Conservation (phyloP, 148 eudicot species). For the Arbutus unedo region DNA sequence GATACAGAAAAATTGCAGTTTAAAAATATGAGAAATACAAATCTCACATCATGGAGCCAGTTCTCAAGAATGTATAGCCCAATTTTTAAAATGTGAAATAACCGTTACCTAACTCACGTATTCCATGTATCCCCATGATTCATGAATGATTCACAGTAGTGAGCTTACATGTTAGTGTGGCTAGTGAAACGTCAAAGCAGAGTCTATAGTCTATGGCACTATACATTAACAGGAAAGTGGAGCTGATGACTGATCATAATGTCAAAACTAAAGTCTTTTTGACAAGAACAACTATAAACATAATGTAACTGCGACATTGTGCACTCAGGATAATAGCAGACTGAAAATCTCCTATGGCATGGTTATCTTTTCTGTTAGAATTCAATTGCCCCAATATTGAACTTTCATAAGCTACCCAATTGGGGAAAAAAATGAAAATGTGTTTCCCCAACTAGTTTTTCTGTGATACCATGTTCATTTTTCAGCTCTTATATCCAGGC, state of each 20-base stretch:
- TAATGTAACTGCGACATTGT: background rate
- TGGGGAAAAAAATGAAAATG: background rate
- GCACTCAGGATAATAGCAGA: background rate
- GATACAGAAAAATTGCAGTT: background rate
- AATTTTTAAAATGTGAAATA: background rate
- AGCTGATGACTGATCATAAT: background rate
- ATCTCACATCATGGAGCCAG: background rate
- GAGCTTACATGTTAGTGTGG: background rate
- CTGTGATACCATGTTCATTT: background rate
- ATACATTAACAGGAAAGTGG: background rate
- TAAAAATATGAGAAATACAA: background rate
- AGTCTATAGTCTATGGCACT: too few relatives aligned
- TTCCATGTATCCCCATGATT: background rate
- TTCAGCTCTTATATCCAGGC: background rate
- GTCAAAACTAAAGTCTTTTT: background rate
- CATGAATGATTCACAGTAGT: slow-evolving; percentile 4
- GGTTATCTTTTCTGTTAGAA: background rate
- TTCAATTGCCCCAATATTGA: background rate
- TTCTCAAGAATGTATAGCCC: background rate
- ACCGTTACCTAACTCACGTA: background rate
- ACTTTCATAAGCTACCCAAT: background rate
- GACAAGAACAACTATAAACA: background rate
- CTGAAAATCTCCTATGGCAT: background rate
- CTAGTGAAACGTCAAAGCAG: background rate
- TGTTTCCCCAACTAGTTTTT: background rate